Conservation (phyloP, 1,284 basidiomycete genomes). For the Boletus putidus region DNA sequence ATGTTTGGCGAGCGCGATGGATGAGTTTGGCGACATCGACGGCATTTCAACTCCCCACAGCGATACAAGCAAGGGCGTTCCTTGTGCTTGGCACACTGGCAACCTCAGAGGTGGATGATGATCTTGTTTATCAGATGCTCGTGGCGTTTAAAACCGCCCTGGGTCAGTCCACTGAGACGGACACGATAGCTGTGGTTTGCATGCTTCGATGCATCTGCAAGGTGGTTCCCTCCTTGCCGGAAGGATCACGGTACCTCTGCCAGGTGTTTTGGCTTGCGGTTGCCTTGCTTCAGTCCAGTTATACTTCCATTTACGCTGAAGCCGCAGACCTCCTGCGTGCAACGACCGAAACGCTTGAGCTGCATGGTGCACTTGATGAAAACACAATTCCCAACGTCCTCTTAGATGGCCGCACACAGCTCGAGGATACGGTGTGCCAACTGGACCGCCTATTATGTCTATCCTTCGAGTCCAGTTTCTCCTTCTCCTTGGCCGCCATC, state of each 20-base stretch:
- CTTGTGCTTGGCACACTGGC: constrained; percentile 81
- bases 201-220: constrained; percentile 85
- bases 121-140: constrained; percentile 86
- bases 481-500: constrained; percentile 77
- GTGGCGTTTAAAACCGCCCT: constrained; percentile 76
- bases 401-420: constrained; percentile 60
- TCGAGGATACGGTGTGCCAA: constrained; percentile 71
- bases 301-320: constrained; percentile 72
- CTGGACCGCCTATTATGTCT: constrained; percentile 73
- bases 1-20: constrained; percentile 92
- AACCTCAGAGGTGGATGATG: constrained; percentile 80
- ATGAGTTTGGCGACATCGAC: constrained; percentile 90
- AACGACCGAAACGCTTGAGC: constrained; percentile 67
- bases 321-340: constrained; percentile 65
- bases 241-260: constrained; percentile 70
- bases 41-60: constrained; percentile 90
- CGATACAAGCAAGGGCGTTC: constrained; percentile 88
- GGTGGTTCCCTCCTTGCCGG: constrained; percentile 68
- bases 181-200: constrained; percentile 75
- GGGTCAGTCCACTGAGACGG: constrained; percentile 62
- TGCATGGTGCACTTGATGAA: constrained; percentile 56
- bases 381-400: constrained; percentile 59
- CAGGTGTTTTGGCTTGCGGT: constrained; percentile 87
- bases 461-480: constrained; percentile 78
- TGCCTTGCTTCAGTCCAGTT: constrained; percentile 74